These are phyloP conservation scores for Cystofilobasidium macerans DNA, from an alignment of 768 basidiomycete species.

Conservation along the genomic window DNA sequence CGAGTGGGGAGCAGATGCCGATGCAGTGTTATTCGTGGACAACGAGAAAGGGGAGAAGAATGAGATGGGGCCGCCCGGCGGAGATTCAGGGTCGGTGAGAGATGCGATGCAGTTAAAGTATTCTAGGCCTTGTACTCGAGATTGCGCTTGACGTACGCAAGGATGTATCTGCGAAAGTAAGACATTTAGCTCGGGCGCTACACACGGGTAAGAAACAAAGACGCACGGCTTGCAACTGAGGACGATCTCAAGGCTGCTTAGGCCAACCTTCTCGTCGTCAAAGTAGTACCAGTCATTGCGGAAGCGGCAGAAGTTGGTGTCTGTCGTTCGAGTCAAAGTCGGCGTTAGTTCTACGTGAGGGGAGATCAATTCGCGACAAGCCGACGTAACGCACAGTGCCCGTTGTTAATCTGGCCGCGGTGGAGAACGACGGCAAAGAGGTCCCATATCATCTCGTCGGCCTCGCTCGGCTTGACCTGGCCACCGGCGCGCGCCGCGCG, in stretches of 20 bases:
- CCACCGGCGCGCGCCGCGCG: slow-evolving; percentile 17
- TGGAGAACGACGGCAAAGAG: slow-evolving; percentile 88
- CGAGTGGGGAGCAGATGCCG: no score
- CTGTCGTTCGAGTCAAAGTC: not conserved
- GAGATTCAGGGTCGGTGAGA: no score
- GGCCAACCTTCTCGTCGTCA: slow-evolving; percentile 23
- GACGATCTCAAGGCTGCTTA: slow-evolving; percentile 10
- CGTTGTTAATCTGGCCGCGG: slow-evolving; percentile 86
- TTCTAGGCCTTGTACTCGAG: slow-evolving; percentile 9
- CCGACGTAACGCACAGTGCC: slow-evolving; percentile 49
- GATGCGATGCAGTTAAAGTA: no score
- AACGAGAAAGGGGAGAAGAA: no score
- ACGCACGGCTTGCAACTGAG: slow-evolving; percentile 16
- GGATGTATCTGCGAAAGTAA: slow-evolving; percentile 13
- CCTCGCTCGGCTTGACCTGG: slow-evolving; percentile 9
- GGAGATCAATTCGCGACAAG: not conserved
- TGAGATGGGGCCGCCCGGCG: no score
- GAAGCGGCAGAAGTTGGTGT: slow-evolving; percentile 74
- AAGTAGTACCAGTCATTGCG: slow-evolving; percentile 75
- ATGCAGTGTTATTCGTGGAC: no score
- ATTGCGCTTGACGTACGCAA: slow-evolving; percentile 20
- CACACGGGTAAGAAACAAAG: not conserved
- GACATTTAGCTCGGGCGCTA: no score
- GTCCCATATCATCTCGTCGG: slow-evolving; percentile 59
- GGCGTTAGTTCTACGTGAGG: not conserved